These are phyloP conservation scores for Hypoxylon subgilvum DNA, from an alignment of 495 filamentous ascomycete genomes.

Conservation along the genomic window DNA sequence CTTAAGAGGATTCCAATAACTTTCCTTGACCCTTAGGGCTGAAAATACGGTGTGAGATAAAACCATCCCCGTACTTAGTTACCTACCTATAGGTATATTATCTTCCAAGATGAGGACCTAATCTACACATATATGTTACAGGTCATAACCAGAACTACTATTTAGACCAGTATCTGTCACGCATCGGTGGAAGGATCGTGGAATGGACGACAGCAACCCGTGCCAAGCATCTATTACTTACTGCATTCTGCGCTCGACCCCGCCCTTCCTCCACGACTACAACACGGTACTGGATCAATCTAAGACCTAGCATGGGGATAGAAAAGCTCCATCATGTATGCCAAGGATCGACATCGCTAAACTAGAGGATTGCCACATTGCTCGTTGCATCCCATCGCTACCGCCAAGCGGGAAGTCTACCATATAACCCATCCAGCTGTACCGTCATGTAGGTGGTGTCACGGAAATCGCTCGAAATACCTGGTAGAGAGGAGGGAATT, in stretches of 20 bases:
- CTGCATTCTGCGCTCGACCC: constrained; percentile 22
- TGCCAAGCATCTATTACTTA: constrained; percentile 33
- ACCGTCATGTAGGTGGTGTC: too few species aligned
- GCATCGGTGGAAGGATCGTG: constrained; percentile 31
- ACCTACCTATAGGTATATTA: constrained; percentile 15
- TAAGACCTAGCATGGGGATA: constrained; percentile 31
- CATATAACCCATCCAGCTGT: too few species aligned
- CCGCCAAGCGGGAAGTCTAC: too few species aligned
- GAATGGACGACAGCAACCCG: constrained; percentile 26
- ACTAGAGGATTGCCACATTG: constrained; percentile 1
- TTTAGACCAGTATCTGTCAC: constrained; percentile 24
- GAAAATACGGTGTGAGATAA: constrained; percentile 37
- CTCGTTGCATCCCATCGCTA: constrained; percentile 2
- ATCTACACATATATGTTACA: constrained; percentile 4
- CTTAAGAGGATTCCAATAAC: constrained; percentile 36
- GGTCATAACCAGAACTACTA: constrained; percentile 9
- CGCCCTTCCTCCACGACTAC: constrained; percentile 29
- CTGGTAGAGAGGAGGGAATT: too few species aligned
- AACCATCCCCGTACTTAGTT: too few species aligned
- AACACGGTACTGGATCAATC: constrained; percentile 36
- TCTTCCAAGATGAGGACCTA: constrained; percentile 3
- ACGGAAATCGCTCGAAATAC: background rate
- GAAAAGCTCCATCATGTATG: constrained; percentile 29
- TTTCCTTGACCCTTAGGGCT: constrained; percentile 17
- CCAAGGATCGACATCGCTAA: constrained; percentile 19